Percentiles rank a stretch among this genome's conserved stretches.
Conservation (phyloP, 2,329 filamentous ascomycete species). For the Pyrenophora teres region DNA sequence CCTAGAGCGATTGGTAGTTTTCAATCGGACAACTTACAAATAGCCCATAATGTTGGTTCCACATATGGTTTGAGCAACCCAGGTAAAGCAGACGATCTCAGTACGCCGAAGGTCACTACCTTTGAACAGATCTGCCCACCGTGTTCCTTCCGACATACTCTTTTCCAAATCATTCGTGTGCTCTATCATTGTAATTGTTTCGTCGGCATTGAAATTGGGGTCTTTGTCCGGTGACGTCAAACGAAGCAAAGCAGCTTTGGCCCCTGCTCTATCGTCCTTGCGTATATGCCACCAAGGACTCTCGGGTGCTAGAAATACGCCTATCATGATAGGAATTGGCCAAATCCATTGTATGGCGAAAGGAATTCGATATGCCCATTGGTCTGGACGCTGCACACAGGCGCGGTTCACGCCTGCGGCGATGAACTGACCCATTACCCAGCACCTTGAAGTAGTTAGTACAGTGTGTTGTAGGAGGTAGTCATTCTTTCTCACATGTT, state of each 20-base stretch:
- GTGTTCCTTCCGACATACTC: constrained; percentile 66
- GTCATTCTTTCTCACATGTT: constrained; percentile 56
- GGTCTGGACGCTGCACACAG: constrained; percentile 65
- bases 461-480: neutral
- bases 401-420: constrained; percentile 70
- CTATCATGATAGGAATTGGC: constrained; percentile 68
- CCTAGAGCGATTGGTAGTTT: neutral
- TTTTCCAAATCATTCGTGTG: constrained; percentile 85
- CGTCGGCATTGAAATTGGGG: constrained; percentile 53
- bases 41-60: constrained; percentile 53
- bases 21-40: constrained; percentile 27
- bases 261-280: constrained; percentile 64
- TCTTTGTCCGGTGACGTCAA: constrained; percentile 66
- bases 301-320: constrained; percentile 69
- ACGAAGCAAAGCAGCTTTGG: constrained; percentile 66
- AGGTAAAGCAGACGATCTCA: constrained; percentile 63
- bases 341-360: constrained; percentile 78
- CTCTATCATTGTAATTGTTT: constrained; percentile 84
- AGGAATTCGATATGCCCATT: constrained; percentile 68
- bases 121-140: constrained; percentile 80
- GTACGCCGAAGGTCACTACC: constrained; percentile 77
- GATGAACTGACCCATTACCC: constrained; percentile 73
- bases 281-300: constrained; percentile 76
- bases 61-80: constrained; percentile 52
- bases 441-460: constrained; percentile 54